Evolutionary conservation across 805 yeast species (phyloP).

Genomic region (Metschnikowia cerradonensis): DNA sequence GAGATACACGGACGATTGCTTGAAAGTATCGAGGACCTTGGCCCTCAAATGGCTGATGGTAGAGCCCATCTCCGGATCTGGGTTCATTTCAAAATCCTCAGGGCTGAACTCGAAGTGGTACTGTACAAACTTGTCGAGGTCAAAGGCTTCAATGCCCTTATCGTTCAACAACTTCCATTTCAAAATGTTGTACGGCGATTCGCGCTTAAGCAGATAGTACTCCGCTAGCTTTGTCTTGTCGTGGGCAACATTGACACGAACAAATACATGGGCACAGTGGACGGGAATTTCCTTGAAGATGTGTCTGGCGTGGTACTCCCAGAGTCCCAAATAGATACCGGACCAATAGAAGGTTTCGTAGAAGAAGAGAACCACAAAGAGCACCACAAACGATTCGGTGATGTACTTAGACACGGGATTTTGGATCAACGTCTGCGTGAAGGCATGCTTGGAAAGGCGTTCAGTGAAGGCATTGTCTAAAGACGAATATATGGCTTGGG

Average conservation of each 20-base stretch:
- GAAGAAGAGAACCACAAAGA: constrained; percentile 18
- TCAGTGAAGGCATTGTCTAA: constrained; percentile 12
- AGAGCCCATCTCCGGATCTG: constrained; percentile 65
- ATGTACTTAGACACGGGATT: constrained; percentile 15
- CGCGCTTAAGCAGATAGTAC: constrained; percentile 27
- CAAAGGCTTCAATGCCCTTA: constrained; percentile 15
- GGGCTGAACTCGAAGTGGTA: constrained; percentile 80
- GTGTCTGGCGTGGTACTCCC: constrained; percentile 55
- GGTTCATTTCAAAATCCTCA: constrained; percentile 63
- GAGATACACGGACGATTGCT: constrained; percentile 31
- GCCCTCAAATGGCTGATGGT: constrained; percentile 57
- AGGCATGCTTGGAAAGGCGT: constrained; percentile 8
- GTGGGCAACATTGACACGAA: constrained; percentile 42
- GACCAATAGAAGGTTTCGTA: constrained; percentile 42
- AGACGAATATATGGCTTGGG: neutral
- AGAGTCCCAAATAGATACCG: constrained; percentile 39
- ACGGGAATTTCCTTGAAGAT: constrained; percentile 69
- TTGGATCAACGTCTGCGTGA: constrained; percentile 15
- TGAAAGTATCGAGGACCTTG: constrained; percentile 53
- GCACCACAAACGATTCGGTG: constrained; percentile 14
- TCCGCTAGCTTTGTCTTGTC: constrained; percentile 20
- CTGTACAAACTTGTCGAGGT: constrained; percentile 28
- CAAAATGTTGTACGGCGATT: constrained; percentile 23
- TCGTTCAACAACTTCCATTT: constrained; percentile 15
- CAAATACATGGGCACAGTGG: constrained; percentile 72